Evolutionary conservation across 352 stramenopile species (phyloP).

Genomic region (Pilasporangium apinafurcum): DNA sequence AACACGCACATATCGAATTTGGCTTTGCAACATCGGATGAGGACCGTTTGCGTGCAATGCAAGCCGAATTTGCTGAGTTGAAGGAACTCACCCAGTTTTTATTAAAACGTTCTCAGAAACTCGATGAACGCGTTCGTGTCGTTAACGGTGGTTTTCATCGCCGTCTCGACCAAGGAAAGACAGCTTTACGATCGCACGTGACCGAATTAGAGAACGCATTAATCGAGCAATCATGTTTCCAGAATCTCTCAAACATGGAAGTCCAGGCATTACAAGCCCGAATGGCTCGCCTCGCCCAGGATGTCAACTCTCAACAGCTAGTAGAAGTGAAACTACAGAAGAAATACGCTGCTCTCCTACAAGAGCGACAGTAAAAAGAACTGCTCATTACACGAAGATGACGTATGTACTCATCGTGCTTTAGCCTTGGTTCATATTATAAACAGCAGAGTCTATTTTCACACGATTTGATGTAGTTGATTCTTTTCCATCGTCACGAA

Average conservation of each 20-base stretch:
- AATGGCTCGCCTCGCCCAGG: constrained; percentile 55
- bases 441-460: too few species aligned
- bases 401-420: too few species aligned
- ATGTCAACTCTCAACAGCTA: constrained; percentile 72
- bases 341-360: constrained; percentile 43
- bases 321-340: constrained; percentile 80
- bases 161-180: constrained; percentile 31
- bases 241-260: constrained; percentile 52
- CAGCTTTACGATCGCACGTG: constrained; percentile 25
- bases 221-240: constrained; percentile 69
- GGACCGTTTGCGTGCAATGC: constrained; percentile 43
- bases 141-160: constrained; percentile 57
- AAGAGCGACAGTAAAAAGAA: too few species aligned
- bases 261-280: constrained; percentile 43
- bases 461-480: too few species aligned
- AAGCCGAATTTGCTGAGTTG: constrained; percentile 56
- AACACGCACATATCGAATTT: constrained; percentile 16
- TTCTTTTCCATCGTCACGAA: constrained; percentile 8
- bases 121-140: constrained; percentile 57
- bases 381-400: too few species aligned
- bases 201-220: constrained; percentile 40
- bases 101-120: constrained; percentile 62
- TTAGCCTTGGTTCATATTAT: too few species aligned
- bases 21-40: constrained; percentile 28
- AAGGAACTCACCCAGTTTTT: constrained; percentile 56